Conservation (phyloP, 2,329 filamentous ascomycete species). For the Talaromyces amestolkiae region DNA sequence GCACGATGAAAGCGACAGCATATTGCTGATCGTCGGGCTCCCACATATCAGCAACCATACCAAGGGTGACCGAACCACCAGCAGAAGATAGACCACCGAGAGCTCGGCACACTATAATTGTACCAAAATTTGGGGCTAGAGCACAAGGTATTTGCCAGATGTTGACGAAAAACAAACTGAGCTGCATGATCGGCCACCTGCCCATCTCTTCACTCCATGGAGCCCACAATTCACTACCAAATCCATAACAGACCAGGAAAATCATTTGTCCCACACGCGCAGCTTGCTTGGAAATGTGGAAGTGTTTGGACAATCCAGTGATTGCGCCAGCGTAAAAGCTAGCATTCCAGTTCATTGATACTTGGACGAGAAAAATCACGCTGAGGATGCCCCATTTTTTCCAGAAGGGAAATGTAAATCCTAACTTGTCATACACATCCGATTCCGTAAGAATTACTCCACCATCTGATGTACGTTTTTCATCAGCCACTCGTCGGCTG, state of each 20-base stretch:
- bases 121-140: constrained; percentile 67
- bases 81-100: constrained; percentile 63
- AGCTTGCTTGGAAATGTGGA: constrained; percentile 63
- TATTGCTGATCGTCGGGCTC: constrained; percentile 57
- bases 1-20: constrained; percentile 60
- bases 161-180: constrained; percentile 71
- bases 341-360: constrained; percentile 76
- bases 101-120: constrained; percentile 65
- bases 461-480: constrained; percentile 23
- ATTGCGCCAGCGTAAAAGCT: constrained; percentile 69
- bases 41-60: constrained; percentile 65
- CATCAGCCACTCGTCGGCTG: neutral
- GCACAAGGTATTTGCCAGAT: constrained; percentile 71
- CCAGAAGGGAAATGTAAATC: constrained; percentile 58
- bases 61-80: constrained; percentile 63
- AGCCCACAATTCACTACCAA: constrained; percentile 84
- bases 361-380: constrained; percentile 68
- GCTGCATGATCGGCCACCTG: constrained; percentile 70
- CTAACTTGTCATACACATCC: constrained; percentile 65
- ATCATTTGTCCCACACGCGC: constrained; percentile 71
- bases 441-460: constrained; percentile 47
- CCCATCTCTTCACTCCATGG: constrained; percentile 83
- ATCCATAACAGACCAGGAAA: constrained; percentile 75
- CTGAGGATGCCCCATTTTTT: constrained; percentile 70
- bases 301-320: constrained; percentile 61